Evolutionary conservation across 2,329 filamentous ascomycete genomes (phyloP).

Genomic region (Arthroderma sp.): DNA sequence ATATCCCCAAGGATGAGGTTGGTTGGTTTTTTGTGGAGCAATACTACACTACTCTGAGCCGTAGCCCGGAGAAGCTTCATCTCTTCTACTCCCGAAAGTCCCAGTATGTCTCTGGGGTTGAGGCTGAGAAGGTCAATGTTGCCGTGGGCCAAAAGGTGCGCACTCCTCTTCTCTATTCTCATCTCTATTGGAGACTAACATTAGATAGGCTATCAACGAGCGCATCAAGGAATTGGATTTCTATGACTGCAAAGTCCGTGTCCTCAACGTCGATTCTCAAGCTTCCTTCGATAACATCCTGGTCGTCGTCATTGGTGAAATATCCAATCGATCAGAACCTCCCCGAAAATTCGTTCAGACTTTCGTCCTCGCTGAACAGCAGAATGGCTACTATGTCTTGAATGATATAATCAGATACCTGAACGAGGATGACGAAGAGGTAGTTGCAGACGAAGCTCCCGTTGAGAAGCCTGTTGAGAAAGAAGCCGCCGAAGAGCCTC

Average conservation of each 20-base stretch:
- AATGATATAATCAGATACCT: conserved; percentile 98
- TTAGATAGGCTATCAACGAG: conserved; percentile 70
- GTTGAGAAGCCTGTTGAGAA: conserved; percentile 24
- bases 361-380: conserved; percentile 90
- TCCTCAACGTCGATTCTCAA: conserved; percentile 95
- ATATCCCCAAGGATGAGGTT: conserved; percentile 74
- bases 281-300: conserved; percentile 86
- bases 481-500: conserved; percentile 33
- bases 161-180: conserved; percentile 14
- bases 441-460: conserved; percentile 22
- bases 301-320: conserved; percentile 95
- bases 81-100: conserved; percentile 95
- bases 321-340: conserved; percentile 81
- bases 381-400: conserved; percentile 92
- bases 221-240: conserved; percentile 87
- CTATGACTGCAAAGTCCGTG: conserved; percentile 95
- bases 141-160: conserved; percentile 76
- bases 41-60: conserved; percentile 96
- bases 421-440: conserved; percentile 56
- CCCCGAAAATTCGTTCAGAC: conserved; percentile 97
- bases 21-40: conserved; percentile 99
- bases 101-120: conserved; percentile 82
- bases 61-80: conserved; percentile 82
- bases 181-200: not conserved
- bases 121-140: conserved; percentile 78